Conservation (phyloP, 345 rosid species). For the Turritis glabra region DNA sequence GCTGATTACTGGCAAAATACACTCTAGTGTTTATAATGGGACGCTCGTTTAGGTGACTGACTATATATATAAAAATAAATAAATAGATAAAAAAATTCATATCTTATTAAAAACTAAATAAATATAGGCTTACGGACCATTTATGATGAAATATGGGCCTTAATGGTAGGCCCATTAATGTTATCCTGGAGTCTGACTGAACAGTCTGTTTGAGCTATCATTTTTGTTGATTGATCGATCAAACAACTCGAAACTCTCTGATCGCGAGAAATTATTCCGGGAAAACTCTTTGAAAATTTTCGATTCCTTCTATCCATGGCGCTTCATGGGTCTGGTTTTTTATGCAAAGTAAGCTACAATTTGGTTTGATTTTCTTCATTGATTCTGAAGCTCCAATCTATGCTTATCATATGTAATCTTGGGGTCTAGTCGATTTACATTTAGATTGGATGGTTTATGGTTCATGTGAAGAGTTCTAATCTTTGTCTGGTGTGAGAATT, state of each 20-base stretch:
- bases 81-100: too few species aligned
- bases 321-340: slow-evolving; percentile 40
- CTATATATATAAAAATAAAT: too few species aligned
- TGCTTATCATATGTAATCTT: background rate
- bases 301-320: slow-evolving; percentile 40
- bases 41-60: slow-evolving; percentile 28
- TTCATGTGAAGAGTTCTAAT: background rate
- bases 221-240: background rate
- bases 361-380: background rate
- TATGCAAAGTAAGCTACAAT: slow-evolving; percentile 41
- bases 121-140: background rate
- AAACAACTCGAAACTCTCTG: background rate
- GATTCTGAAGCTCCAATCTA: background rate
- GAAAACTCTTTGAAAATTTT: slow-evolving; percentile 9
- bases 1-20: background rate
- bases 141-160: background rate
- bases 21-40: slow-evolving; percentile 24
- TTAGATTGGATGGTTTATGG: background rate
- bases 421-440: background rate
- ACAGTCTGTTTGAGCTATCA: background rate
- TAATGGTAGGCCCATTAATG: slow-evolving; percentile 2
- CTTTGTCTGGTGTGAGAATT: background rate
- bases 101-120: background rate
- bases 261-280: background rate
- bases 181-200: background rate